A percentile compares a stretch with the other conserved stretches of the same genome.
Conservation (phyloP, 176 grass and related monocot species). For the Musa beccarii region DNA sequence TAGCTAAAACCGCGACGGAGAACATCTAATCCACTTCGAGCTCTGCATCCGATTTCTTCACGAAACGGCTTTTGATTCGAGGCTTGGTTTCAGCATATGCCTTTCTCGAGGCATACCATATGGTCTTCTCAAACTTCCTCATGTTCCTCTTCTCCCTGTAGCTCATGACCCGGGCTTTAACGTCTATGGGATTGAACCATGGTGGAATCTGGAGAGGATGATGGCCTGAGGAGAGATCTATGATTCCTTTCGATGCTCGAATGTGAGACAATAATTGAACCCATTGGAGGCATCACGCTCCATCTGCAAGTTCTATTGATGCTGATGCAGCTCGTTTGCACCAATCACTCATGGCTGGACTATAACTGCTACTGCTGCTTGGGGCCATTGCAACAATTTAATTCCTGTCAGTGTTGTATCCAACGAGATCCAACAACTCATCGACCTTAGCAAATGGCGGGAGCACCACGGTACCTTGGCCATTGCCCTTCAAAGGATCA, state of each 20-base stretch:
- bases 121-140: slow-evolving; percentile 16
- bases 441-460: background rate
- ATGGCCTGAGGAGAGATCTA: background rate
- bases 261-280: background rate
- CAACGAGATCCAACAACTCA: slow-evolving; percentile 2
- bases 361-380: background rate
- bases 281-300: background rate
- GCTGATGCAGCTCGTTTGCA: background rate
- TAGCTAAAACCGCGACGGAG: slow-evolving; percentile 28
- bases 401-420: background rate
- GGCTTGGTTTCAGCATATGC: slow-evolving; percentile 43
- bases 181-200: background rate
- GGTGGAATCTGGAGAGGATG: background rate
- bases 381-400: too few relatives aligned
- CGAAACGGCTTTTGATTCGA: slow-evolving; percentile 50
- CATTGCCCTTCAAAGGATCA: too few relatives aligned
- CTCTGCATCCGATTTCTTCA: slow-evolving; percentile 45
- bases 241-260: background rate
- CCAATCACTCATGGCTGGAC: background rate
- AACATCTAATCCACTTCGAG: slow-evolving; percentile 53
- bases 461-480: background rate
- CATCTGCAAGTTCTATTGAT: background rate
- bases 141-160: slow-evolving; percentile 10
- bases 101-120: slow-evolving; percentile 48
- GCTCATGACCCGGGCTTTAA: background rate